These are phyloP conservation scores for Hymenoscyphus fructigenus DNA, from an alignment of 2,329 filamentous ascomycete genomes.

Conservation along the genomic window DNA sequence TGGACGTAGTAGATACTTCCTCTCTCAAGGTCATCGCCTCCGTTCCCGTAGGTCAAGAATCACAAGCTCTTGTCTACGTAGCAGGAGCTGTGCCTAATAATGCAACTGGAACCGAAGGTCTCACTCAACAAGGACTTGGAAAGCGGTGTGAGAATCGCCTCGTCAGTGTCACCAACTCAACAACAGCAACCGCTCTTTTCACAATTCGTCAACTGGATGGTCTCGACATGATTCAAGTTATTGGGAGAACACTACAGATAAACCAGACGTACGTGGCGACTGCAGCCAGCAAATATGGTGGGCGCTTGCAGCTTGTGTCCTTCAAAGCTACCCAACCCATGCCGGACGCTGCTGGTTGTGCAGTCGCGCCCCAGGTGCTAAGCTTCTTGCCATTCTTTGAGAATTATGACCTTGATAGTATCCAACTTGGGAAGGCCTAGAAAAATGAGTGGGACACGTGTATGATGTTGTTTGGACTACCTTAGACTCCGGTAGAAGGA, in stretches of 20 bases:
- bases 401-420: constrained; percentile 10
- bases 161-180: constrained; percentile 5
- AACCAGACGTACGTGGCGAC: constrained; percentile 14
- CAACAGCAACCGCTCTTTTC: constrained; percentile 7
- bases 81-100: constrained; percentile 8
- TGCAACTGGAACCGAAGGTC: constrained; percentile 5
- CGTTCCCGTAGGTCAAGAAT: constrained; percentile 6
- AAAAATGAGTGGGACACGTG: not conserved
- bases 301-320: constrained; percentile 7
- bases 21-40: constrained; percentile 6
- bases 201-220: constrained; percentile 12
- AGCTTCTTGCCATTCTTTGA: constrained; percentile 12
- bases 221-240: constrained; percentile 11
- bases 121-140: constrained; percentile 8
- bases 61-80: constrained; percentile 11
- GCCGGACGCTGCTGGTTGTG: constrained; percentile 4
- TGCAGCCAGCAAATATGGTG: constrained; percentile 10
- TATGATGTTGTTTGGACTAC: not conserved
- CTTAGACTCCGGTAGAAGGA: not conserved
- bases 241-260: constrained; percentile 7
- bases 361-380: constrained; percentile 10
- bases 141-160: constrained; percentile 10
- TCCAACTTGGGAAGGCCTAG: constrained; percentile 2
- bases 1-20: constrained; percentile 9
- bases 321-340: constrained; percentile 12